Conservation (phyloP, 2,329 filamentous ascomycete genomes). For the Aspergillus proliferans region DNA sequence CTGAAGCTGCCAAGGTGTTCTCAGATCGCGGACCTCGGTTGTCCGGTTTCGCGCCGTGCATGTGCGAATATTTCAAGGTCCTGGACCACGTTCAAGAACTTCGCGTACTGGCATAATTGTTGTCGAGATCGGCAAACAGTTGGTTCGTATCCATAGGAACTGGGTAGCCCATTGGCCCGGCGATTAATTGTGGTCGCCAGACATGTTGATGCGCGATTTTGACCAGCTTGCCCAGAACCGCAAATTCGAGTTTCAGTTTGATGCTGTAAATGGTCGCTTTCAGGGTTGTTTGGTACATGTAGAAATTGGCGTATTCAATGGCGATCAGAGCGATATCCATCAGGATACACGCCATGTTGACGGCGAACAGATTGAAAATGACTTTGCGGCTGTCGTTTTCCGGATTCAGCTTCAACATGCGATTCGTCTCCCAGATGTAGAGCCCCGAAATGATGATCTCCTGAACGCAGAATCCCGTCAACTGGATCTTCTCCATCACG, state of each 20-base stretch:
- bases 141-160: background rate
- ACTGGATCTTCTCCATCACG: slow-evolving; percentile 32
- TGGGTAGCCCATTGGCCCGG: background rate
- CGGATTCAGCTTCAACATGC: slow-evolving; percentile 22
- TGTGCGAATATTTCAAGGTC: too few species aligned
- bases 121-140: background rate
- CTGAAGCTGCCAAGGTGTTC: too few species aligned
- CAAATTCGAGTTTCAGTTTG: slow-evolving; percentile 49
- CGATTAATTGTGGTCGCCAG: slow-evolving; percentile 7
- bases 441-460: slow-evolving; percentile 41
- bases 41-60: too few species aligned
- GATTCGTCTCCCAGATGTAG: slow-evolving; percentile 48
- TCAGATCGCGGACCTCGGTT: too few species aligned
- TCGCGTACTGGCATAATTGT: background rate
- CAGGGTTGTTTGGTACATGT: slow-evolving; percentile 33
- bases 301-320: slow-evolving; percentile 35
- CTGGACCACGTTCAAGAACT: background rate
- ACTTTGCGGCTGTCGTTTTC: slow-evolving; percentile 21
- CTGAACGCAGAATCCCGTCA: slow-evolving; percentile 37
- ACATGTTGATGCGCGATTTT: slow-evolving; percentile 23
- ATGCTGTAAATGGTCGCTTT: slow-evolving; percentile 30
- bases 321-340: slow-evolving; percentile 41
- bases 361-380: slow-evolving; percentile 51
- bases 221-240: slow-evolving; percentile 45
- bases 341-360: slow-evolving; percentile 42